Percentiles rank a stretch among this genome's conserved stretches.
These are phyloP conservation scores for Aristolochia contorta DNA, from an alignment of 164 flowering plant genomes.

Conservation along the genomic window DNA sequence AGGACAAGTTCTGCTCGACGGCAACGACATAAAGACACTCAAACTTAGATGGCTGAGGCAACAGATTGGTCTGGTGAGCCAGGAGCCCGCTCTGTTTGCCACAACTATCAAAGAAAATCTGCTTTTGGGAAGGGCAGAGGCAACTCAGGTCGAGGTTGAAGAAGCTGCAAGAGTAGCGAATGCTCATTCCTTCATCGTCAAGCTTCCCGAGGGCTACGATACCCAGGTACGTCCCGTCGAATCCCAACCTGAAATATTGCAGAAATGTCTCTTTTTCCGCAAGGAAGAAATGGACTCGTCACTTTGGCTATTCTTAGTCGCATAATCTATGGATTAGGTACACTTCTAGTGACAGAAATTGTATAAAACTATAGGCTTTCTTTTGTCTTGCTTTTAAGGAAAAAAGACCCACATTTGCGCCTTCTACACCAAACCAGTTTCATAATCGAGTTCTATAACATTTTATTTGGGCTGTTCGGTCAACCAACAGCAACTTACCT, in stretches of 20 bases:
- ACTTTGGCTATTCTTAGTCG: too few relatives aligned
- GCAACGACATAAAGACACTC: slow-evolving; percentile 75
- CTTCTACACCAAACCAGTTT: too few relatives aligned
- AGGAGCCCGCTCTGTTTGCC: slow-evolving; percentile 95
- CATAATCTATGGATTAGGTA: too few relatives aligned
- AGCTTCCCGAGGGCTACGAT: slow-evolving; percentile 83
- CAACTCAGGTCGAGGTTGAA: slow-evolving; percentile 70
- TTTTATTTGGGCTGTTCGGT: too few relatives aligned
- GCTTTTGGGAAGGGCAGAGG: slow-evolving; percentile 74
- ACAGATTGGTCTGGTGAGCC: slow-evolving; percentile 95
- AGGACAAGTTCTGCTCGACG: slow-evolving; percentile 92
- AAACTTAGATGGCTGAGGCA: slow-evolving; percentile 88
- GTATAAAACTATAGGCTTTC: too few relatives aligned
- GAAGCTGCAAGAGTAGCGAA: slow-evolving; percentile 97
- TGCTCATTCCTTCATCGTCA: slow-evolving; percentile 85
- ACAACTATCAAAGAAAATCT: slow-evolving; percentile 89
- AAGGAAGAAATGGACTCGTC: too few relatives aligned
- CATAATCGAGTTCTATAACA: too few relatives aligned
- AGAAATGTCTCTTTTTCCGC: too few relatives aligned
- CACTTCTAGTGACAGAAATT: too few relatives aligned
- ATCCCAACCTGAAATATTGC: neutral
- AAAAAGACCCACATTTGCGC: too few relatives aligned
- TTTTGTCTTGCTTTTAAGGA: too few relatives aligned
- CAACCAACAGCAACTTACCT: too few relatives aligned
- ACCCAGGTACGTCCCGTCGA: slow-evolving; percentile 58